Evolutionary conservation across 306 rosid genomes (phyloP).

Genomic region (Dicorynia guianensis): DNA sequence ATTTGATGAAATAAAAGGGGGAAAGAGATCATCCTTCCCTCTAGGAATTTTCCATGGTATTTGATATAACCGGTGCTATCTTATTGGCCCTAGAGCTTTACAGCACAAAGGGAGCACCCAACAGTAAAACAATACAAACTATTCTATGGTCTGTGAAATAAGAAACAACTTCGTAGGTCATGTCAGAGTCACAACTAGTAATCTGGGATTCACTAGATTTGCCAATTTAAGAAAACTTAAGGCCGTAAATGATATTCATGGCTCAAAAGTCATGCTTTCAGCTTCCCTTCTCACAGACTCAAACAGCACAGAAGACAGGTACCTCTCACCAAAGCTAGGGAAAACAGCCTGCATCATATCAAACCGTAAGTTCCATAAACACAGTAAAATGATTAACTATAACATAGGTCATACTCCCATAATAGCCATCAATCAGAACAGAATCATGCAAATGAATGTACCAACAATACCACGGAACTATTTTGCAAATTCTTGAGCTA

Average conservation of each 20-base stretch:
- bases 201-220: not conserved
- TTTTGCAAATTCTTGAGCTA: conserved; percentile 17
- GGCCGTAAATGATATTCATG: conserved; percentile 47
- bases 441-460: conserved; percentile 13
- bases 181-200: conserved; percentile 32
- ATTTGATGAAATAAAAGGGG: too few species aligned
- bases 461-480: not conserved
- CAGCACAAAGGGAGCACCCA: too few species aligned
- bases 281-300: conserved; percentile 71
- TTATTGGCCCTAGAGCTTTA: too few species aligned
- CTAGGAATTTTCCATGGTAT: too few species aligned
- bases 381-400: not conserved
- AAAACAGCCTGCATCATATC: conserved; percentile 65
- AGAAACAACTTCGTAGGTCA: not conserved
- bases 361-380: conserved; percentile 2
- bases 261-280: conserved; percentile 72
- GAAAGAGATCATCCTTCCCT: too few species aligned
- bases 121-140: not conserved
- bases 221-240: conserved; percentile 4
- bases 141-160: not conserved
- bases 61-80: too few species aligned
- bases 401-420: not conserved
- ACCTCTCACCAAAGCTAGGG: conserved; percentile 91
- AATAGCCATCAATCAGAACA: not conserved
- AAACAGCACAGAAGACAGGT: conserved; percentile 76